Evolutionary conservation across 371 early-diverging fungal species (phyloP), one percentile per base, ranked within the genome.

Genomic region (Zopfochytrium polystomum): DNA sequence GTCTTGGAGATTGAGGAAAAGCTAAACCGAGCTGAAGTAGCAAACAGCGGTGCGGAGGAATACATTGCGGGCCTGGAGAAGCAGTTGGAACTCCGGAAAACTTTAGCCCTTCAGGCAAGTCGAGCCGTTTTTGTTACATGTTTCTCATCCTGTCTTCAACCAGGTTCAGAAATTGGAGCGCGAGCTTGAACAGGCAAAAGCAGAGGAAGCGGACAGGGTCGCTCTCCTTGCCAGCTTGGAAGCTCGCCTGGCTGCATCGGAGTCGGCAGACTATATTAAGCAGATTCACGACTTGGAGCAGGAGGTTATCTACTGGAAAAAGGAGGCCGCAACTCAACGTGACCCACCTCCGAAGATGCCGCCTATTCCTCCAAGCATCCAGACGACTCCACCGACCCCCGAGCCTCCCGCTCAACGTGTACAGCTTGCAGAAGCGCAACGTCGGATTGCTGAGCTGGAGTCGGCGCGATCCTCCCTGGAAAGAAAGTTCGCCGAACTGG

Each of bases 51-150:
- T 18, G 67, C 69, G 1, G 74, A 74, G 38, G 74, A 74, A 46
- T 74, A 74, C 35, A 74, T 74, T 25, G 53, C 55, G 20, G 70
- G 70, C n/a, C 46, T 74, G 30, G 74, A 74, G 59, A 46, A 45
- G 33, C 65, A 70, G 52, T 23, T 73, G 35, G 58, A n/a, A 30
- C n/a, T 54, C 18, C 55, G 55, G 20, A 57, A 42, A n/a, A n/a
- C 13, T 11, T 13, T 42, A 13, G 42, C 42, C 11, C 13, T 13
- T 11, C 42, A n/a, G n/a, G n/a, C n/a, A n/a, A n/a, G n/a, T n/a
- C n/a, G n/a, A n/a, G n/a, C n/a, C n/a, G n/a, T n/a, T n/a, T n/a
- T n/a, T n/a, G n/a, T n/a, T n/a, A n/a, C n/a, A n/a, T n/a, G n/a
- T n/a, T n/a, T n/a, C n/a, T n/a, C n/a, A n/a, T n/a, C n/a, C n/a